Evolutionary conservation across 2,329 filamentous ascomycete species (phyloP), one percentile per base, ranked within the genome.

Genomic region (Talaromyces sp.): DNA sequence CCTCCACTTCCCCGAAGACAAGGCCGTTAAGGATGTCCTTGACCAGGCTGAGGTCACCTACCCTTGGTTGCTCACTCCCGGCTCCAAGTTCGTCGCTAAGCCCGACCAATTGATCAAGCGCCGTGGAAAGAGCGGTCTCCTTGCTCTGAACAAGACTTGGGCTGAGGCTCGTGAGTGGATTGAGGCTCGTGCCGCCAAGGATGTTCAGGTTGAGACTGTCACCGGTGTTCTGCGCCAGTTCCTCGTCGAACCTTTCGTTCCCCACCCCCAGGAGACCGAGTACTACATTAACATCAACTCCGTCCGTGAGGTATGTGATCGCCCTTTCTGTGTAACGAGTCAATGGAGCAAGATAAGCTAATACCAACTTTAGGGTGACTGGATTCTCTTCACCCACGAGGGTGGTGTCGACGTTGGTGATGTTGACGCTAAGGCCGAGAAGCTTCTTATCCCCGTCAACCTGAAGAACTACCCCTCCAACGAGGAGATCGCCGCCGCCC

Each of bases 271-370:
- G 69, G 88, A 91, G 75, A 97, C 93, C 62, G 94, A 99, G 80
- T 97, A 97, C 83, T 99, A 99, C 81, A 96, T 99, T 83, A 97
- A 97, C 87, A 99, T 99, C 83, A 94, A 97, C 86, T 97, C 94
- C 60, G 92, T 96, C 71, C 90, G 94, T 83, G 94, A 97, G 87
- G 94, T 97, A 87, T 86, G 91, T 86, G n/a, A n/a, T n/a, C n/a
- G n/a, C n/a, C n/a, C n/a, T n/a, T n/a, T n/a, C n/a, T n/a, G n/a
- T n/a, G n/a, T n/a, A n/a, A n/a, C n/a, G n/a, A n/a, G n/a, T n/a
- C n/a, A n/a, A n/a, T n/a, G n/a, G n/a, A n/a, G n/a, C n/a, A n/a
- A n/a, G n/a, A 3, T 5, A 8, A 33, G 30, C 54, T 58, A 57
- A 73, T 75, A 63, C 72, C 65, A 46, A 55, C 61, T 14, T 56